Conservation (phyloP, 2,329 filamentous ascomycete genomes). For the Sclerotinia minor region DNA sequence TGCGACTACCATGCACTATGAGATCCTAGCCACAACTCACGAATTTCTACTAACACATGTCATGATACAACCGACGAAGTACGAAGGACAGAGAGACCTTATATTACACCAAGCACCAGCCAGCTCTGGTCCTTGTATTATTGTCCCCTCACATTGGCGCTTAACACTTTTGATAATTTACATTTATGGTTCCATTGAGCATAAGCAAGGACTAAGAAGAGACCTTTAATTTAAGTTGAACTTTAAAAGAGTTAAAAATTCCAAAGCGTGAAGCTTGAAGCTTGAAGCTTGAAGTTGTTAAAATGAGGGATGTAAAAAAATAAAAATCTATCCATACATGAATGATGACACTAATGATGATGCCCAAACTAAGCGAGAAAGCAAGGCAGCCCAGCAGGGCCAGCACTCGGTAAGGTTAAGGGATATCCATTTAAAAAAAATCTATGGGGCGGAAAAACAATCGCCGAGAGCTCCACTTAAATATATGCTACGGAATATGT, state of each 20-base stretch:
- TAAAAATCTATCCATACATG: not conserved
- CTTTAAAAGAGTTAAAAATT: not conserved
- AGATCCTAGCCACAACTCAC: not conserved
- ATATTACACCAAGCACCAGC: not conserved
- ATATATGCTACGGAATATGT: not conserved
- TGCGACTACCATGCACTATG: conserved; percentile 17
- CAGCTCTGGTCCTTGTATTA: not conserved
- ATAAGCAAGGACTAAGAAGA: not conserved
- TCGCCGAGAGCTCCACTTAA: not conserved
- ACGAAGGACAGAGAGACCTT: conserved; percentile 1
- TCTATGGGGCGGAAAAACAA: conserved; percentile 8
- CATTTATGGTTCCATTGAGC: not conserved
- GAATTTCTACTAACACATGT: not conserved
- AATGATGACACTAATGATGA: not conserved
- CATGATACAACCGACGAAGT: conserved; percentile 1
- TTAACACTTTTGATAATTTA: not conserved
- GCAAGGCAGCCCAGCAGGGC: conserved; percentile 1
- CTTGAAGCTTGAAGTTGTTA: not conserved
- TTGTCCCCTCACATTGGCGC: not conserved
- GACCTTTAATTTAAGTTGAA: conserved; percentile 11
- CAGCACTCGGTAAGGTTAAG: not conserved
- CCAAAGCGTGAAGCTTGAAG: not conserved
- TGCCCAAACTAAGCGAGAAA: conserved; percentile 21
- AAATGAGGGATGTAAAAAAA: not conserved
- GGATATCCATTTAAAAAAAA: not conserved